Base-by-base conservation (phyloP, 164 flowering plant genomes). In the Echeveria elegans region DNA sequence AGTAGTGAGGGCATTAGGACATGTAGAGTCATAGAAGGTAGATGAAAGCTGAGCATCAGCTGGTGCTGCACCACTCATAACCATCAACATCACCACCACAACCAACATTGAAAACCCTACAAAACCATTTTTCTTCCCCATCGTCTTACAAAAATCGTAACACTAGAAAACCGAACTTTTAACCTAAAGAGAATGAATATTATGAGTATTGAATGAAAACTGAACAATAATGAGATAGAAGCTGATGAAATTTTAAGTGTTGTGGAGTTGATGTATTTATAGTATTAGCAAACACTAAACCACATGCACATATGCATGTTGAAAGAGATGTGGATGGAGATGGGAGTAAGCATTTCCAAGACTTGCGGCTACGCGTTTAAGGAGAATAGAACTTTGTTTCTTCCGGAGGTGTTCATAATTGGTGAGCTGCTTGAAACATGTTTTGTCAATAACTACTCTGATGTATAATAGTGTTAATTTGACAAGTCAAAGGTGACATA, bases 1-100 rank as follows among this genome's bases (percentile, higher is more conserved):
- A 2, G 65, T 63, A 38, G 65, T 29, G 41, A 63, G 65, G 10
- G 65, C 65, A 5, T 63, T 34, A 2, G 65, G 65, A 34, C 65
- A 63, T 19, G 41, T 32, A 1, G 65, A 63, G 43, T 11, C 41
- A 19, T 63, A 63, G 16, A 63, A 63, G 14, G 32, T 56, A 23
- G 65, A 37, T 32, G 65, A 34, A 37, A 63, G 65, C 65, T 32
- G 43, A 24, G 65, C 41, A 18, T 34, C 34, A 56, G 61, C n/a
- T 26, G 32, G 31, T 11, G 12, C 30, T 6, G 29, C 61, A 56
- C 32, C 60, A 26, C 15, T 53, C 30, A 53, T 26, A 15, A 56
- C n/a, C 29, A 52, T 10, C 14, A 23, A 12, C 28, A 56, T 56
- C 29, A 52, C 3, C 14, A 23, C 29, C 28, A 52, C 28, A 0